phyloP scores from a whole-genome alignment of 805 yeast species.

The Torulaspora microellipsoides region DNA sequence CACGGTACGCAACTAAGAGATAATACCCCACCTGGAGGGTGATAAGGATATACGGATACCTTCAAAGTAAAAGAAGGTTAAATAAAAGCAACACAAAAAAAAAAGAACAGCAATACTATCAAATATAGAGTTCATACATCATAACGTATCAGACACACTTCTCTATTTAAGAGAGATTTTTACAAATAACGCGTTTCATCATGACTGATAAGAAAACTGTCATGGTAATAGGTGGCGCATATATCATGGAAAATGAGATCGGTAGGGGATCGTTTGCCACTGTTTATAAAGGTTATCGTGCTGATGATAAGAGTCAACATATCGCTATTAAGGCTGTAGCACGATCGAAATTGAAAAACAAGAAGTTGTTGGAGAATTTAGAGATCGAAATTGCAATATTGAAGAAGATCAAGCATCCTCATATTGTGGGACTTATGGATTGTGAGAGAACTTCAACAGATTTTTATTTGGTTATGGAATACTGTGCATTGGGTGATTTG shows the following conservation, averaged over 20 bases:
- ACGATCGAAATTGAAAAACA: slow-evolving; percentile 73
- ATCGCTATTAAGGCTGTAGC: slow-evolving; percentile 90
- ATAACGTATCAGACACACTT: too few relatives aligned
- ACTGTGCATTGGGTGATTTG: slow-evolving; percentile 91
- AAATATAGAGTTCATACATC: too few relatives aligned
- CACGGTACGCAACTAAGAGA: too few relatives aligned
- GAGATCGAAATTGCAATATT: slow-evolving; percentile 89
- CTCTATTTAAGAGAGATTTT: too few relatives aligned
- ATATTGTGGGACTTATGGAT: slow-evolving; percentile 81
- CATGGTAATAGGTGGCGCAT: slow-evolving; percentile 23
- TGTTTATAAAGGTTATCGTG: slow-evolving; percentile 78
- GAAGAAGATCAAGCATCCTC: slow-evolving; percentile 86
- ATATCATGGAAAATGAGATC: slow-evolving; percentile 50
- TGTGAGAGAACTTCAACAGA: slow-evolving; percentile 72
- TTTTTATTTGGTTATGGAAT: slow-evolving; percentile 92
- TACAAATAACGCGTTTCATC: not conserved
- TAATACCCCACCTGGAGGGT: slow-evolving; percentile 5
- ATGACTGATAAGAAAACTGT: slow-evolving; percentile 10
- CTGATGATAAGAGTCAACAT: slow-evolving; percentile 38
- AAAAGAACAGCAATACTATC: not conserved
- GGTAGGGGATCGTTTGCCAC: slow-evolving; percentile 96
- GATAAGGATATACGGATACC: slow-evolving; percentile 1
- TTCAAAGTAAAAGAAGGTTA: not conserved
- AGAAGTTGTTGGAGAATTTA: slow-evolving; percentile 82
- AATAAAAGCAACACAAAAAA: not conserved